Percentiles rank a stretch among this genome's conserved stretches.
Evolutionary conservation across 2,329 filamentous ascomycete species (phyloP).

Genomic region (Talaromyces sp.): DNA sequence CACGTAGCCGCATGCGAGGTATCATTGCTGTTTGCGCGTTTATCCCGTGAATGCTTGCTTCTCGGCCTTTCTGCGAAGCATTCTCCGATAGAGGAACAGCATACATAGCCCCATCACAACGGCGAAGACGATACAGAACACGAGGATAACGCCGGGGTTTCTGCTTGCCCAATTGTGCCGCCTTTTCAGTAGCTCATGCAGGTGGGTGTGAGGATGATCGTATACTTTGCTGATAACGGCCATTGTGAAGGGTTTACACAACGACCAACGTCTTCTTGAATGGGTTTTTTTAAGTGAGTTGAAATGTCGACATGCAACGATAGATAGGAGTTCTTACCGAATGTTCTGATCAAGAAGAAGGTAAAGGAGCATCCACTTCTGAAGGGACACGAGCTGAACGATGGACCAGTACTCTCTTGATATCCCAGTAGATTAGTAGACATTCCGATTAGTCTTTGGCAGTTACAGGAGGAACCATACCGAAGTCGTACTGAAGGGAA

Average conservation of each 20-base stretch:
- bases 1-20: not conserved
- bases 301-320: not conserved
- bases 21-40: not conserved
- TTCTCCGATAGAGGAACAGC: slow-evolving; percentile 47
- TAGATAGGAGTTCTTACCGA: not conserved
- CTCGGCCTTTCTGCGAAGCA: slow-evolving; percentile 30
- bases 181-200: slow-evolving; percentile 11
- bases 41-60: slow-evolving; percentile 18
- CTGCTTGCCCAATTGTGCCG: slow-evolving; percentile 51
- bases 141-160: slow-evolving; percentile 58
- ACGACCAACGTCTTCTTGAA: slow-evolving; percentile 5
- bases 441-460: not conserved
- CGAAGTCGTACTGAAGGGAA: slow-evolving; percentile 4
- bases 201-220: not conserved
- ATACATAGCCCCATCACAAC: slow-evolving; percentile 48
- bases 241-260: not conserved
- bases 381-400: slow-evolving; percentile 9
- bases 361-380: slow-evolving; percentile 13
- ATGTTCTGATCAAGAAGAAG: slow-evolving; percentile 9
- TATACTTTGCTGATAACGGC: not conserved
- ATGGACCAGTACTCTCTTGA: not conserved
- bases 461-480: not conserved
- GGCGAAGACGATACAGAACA: slow-evolving; percentile 57
- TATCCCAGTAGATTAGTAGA: not conserved
- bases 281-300: not conserved